These are phyloP conservation scores for Nothophytophthora sp. DNA, from an alignment of 352 stramenopile species.

Conservation along the genomic window DNA sequence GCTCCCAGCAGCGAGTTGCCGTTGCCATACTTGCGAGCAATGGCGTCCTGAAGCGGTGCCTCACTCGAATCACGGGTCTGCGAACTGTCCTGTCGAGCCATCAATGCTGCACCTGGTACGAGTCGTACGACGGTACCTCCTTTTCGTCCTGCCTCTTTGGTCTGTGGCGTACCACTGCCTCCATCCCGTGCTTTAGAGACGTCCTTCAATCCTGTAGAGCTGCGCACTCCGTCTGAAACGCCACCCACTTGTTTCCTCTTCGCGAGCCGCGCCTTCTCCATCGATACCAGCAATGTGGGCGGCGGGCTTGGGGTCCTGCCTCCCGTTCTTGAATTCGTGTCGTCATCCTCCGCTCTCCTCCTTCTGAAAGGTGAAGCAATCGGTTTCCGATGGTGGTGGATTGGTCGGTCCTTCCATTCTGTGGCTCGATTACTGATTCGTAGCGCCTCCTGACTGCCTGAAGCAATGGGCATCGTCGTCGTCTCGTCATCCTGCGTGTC, in stretches of 20 bases:
- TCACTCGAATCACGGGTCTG: too few relatives aligned
- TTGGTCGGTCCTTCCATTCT: too few relatives aligned
- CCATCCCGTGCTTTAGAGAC: too few relatives aligned
- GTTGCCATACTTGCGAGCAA: neutral
- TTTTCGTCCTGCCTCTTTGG: too few relatives aligned
- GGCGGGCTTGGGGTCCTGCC: slow-evolving; percentile 11
- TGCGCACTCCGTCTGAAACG: too few relatives aligned
- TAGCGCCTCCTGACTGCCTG: neutral
- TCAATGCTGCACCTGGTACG: too few relatives aligned
- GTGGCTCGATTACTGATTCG: neutral
- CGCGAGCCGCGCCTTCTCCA: slow-evolving; percentile 25
- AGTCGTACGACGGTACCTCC: too few relatives aligned
- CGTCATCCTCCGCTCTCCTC: neutral
- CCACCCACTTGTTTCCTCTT: neutral
- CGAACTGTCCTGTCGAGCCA: too few relatives aligned
- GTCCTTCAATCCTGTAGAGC: neutral
- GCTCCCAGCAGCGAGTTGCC: slow-evolving; percentile 4
- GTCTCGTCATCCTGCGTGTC: slow-evolving; percentile 59
- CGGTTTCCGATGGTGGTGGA: too few relatives aligned
- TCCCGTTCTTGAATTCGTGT: neutral
- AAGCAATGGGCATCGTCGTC: neutral
- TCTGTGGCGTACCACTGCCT: too few relatives aligned
- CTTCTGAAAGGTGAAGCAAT: neutral
- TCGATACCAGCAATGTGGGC: slow-evolving; percentile 17
- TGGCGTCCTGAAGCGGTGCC: too few relatives aligned